Conservation (phyloP, 2,329 filamentous ascomycete species). For the Ophiostoma ips region DNA sequence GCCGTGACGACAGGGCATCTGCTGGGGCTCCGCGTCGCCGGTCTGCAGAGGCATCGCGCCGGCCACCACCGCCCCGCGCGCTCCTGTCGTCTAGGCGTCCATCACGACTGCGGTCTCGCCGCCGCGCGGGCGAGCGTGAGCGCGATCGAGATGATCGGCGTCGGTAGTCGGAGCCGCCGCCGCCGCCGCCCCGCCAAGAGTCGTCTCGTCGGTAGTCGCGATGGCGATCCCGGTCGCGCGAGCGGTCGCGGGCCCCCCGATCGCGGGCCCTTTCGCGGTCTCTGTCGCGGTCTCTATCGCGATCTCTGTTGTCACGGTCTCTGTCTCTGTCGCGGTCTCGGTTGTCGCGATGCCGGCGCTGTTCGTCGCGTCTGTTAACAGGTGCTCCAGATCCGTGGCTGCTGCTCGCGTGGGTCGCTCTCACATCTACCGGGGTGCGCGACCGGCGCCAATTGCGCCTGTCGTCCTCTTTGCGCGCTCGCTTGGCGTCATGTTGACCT, state of each 20-base stretch:
- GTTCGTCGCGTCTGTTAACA: constrained; percentile 27
- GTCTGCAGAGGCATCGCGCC: constrained; percentile 52
- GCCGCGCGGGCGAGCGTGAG: constrained; percentile 41
- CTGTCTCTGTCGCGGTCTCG: constrained; percentile 31
- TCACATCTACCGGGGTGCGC: constrained; percentile 48
- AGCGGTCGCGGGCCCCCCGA: constrained; percentile 44
- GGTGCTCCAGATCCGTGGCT: constrained; percentile 10
- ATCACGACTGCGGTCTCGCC: constrained; percentile 49
- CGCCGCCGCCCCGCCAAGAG: constrained; percentile 37
- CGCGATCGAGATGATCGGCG: constrained; percentile 42
- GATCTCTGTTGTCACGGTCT: constrained; percentile 39
- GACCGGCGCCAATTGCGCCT: constrained; percentile 42
- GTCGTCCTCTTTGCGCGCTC: constrained; percentile 44
- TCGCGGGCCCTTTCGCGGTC: constrained; percentile 9
- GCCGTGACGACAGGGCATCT: constrained; percentile 21
- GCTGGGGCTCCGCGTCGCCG: constrained; percentile 52
- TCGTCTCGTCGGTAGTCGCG: constrained; percentile 25
- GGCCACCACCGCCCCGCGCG: constrained; percentile 43
- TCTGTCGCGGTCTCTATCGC: constrained; percentile 38
- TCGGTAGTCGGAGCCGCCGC: constrained; percentile 29
- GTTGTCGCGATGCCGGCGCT: constrained; percentile 48
- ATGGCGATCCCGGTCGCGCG: constrained; percentile 50
- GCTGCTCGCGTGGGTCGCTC: constrained; percentile 17
- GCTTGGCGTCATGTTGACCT: constrained; percentile 64
- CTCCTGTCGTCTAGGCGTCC: constrained; percentile 34